Percentiles rank a stretch among this genome's conserved stretches.
Evolutionary conservation across 2,329 filamentous ascomycete genomes (phyloP).

Genomic region (Rhinocladiella similis): DNA sequence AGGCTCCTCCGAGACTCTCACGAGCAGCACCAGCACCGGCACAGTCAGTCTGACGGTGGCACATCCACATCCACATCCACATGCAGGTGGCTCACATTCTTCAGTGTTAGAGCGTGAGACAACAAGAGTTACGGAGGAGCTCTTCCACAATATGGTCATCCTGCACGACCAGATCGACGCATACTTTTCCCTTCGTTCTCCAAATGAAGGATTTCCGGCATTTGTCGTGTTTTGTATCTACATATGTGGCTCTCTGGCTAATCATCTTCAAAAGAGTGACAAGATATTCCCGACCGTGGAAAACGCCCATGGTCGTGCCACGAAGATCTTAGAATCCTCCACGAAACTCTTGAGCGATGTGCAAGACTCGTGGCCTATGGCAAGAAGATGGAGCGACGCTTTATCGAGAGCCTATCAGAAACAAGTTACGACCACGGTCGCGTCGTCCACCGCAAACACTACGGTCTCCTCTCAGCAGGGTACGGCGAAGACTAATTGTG

Average conservation of each 20-base stretch:
- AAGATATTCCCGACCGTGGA: neutral
- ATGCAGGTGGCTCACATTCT: neutral
- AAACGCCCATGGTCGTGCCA: neutral
- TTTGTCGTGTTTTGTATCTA: conserved; percentile 45
- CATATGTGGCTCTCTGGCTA: conserved; percentile 41
- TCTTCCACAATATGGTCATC: conserved; percentile 39
- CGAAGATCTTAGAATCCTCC: neutral
- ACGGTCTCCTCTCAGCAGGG: too few species aligned
- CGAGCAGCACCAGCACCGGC: too few species aligned
- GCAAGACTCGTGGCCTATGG: conserved; percentile 5
- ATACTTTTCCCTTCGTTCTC: conserved; percentile 32
- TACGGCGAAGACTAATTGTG: too few species aligned
- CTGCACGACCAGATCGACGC: conserved; percentile 41
- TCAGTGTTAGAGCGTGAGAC: conserved; percentile 33
- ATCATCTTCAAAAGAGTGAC: too few species aligned
- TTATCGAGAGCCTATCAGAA: neutral
- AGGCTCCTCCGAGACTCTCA: neutral
- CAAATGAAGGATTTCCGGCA: conserved; percentile 37
- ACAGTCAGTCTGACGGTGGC: too few species aligned
- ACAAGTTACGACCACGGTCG: neutral
- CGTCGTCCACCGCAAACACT: too few species aligned
- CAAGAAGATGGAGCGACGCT: conserved; percentile 2
- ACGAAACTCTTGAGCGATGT: neutral
- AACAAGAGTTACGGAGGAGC: conserved; percentile 31
- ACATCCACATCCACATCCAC: too few species aligned